Base-by-base conservation (phyloP, 192 early-diverging fungal species). In the Mortierella claussenii region DNA sequence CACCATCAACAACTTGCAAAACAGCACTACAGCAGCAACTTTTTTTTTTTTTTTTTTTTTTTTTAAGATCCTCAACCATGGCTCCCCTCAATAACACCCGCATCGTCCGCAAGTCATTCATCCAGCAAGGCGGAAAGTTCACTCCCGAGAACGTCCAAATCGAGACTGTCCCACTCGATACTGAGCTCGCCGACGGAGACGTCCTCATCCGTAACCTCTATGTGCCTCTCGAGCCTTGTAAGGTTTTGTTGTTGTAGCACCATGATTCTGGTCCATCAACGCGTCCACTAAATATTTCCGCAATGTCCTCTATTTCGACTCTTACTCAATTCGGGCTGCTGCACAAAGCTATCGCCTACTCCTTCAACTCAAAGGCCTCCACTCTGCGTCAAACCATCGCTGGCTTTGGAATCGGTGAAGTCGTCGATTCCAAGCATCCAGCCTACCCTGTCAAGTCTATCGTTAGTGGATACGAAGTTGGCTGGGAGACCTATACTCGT, bases 381-480 rank as follows among this genome's bases (percentile, higher is more conserved):
- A n/a, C n/a, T n/a, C n/a, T n/a, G n/a, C n/a, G 90, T 34, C 55
- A 93, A 51, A 81, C 90, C 18, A 80, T 94, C 54, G 55, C 52
- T 34, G 88, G 87, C 17, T 79, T 84, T 55, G 87, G 83, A 7
- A 82, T 94, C 24, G 87, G 74, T 12, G 67, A 85, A 20, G 91
- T 97, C 11, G 64, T 91, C 60, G 86, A 88, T 43, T 91, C 89
- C 47, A 81, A 80, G 24, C 85, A 81, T 59, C 27, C 73, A 23
- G 74, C 85, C 1, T 88, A 85, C 60, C 78, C 63, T 37, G 83
- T 68, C 24, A 90, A 89, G 28, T 87, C 90, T 68, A 49, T 80
- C 17, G 87, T 94, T 8, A 69, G 85, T 7, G 83, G 87, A 23
- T 59, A 60, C 17, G 60, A 73, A 17, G 54, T 68, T 37, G 42